These are phyloP conservation scores for Achaetomiella virescens DNA, from an alignment of 495 filamentous ascomycete species.

Conservation along the genomic window DNA sequence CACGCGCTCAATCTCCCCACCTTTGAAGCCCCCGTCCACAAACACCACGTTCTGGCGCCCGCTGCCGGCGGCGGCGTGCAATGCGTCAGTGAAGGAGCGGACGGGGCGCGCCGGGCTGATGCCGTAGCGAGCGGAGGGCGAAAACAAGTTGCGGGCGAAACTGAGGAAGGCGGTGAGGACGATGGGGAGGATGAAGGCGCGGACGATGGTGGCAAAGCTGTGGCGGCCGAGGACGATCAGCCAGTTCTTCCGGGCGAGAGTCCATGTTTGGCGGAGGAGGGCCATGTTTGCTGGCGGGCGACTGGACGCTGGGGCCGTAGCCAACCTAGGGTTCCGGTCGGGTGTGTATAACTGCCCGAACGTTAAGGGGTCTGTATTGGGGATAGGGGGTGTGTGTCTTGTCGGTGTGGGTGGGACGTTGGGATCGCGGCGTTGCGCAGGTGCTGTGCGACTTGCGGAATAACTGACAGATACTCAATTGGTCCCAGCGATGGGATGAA, in stretches of 20 bases:
- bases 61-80: conserved; percentile 42
- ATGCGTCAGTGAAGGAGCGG: conserved; percentile 52
- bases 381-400: too few species aligned
- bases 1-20: conserved; percentile 65
- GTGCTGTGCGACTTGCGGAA: too few species aligned
- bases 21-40: conserved; percentile 63
- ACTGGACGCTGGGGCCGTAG: too few species aligned
- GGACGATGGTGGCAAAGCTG: conserved; percentile 53
- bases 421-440: too few species aligned
- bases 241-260: conserved; percentile 67
- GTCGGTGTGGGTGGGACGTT: too few species aligned
- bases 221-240: conserved; percentile 63
- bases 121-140: conserved; percentile 60
- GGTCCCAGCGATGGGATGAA: not conserved
- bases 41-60: conserved; percentile 67
- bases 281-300: conserved; percentile 6
- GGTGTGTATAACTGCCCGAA: too few species aligned
- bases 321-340: too few species aligned
- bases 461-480: too few species aligned
- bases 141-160: conserved; percentile 63
- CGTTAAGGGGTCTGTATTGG: too few species aligned
- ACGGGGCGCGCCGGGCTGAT: conserved; percentile 53
- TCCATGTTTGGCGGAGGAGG: conserved; percentile 59
- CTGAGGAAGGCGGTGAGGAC: conserved; percentile 61
- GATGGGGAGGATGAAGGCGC: conserved; percentile 66